Conservation (phyloP, 1,284 basidiomycete species). For the Fomitopsis palustris region DNA sequence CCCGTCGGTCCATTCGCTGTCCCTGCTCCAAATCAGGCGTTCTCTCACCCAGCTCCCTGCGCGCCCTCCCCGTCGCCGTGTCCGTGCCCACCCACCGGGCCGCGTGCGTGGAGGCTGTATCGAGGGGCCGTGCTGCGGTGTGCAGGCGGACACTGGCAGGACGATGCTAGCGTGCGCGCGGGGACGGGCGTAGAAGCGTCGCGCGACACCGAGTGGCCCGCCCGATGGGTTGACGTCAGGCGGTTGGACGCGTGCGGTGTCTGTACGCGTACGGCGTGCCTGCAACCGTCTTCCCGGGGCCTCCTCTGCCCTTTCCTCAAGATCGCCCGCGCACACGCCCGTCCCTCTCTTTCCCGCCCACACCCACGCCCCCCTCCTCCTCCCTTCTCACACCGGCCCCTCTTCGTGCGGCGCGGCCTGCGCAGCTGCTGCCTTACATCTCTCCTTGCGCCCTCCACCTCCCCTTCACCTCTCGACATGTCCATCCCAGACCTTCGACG, state of each 20-base stretch:
- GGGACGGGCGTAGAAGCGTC: not conserved
- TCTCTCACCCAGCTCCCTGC: not conserved
- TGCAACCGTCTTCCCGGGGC: not conserved
- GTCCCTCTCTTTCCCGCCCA: constrained; percentile 5
- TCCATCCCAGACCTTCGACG: constrained; percentile 8
- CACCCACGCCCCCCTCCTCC: constrained; percentile 38
- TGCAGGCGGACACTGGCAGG: not conserved
- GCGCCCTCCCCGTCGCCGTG: not conserved
- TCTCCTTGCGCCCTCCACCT: constrained; percentile 3
- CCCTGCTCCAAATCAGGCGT: not conserved
- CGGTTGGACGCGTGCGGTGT: not conserved
- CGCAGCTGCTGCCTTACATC: constrained; percentile 8
- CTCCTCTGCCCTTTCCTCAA: not conserved
- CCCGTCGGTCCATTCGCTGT: not conserved
- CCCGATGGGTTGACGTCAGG: not conserved
- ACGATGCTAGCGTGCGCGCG: not conserved
- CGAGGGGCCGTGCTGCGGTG: not conserved
- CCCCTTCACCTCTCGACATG: constrained; percentile 1
- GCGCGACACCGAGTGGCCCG: not conserved
- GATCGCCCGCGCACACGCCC: not conserved
- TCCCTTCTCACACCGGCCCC: constrained; percentile 29
- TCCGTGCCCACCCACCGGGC: too few relatives aligned
- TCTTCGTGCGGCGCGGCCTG: constrained; percentile 10
- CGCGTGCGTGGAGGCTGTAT: not conserved
- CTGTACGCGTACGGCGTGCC: not conserved